Percentiles rank a stretch among this genome's conserved stretches.
phyloP scores from a whole-genome alignment of 2,329 filamentous ascomycete species.

The Stemphylium vesicarium region DNA sequence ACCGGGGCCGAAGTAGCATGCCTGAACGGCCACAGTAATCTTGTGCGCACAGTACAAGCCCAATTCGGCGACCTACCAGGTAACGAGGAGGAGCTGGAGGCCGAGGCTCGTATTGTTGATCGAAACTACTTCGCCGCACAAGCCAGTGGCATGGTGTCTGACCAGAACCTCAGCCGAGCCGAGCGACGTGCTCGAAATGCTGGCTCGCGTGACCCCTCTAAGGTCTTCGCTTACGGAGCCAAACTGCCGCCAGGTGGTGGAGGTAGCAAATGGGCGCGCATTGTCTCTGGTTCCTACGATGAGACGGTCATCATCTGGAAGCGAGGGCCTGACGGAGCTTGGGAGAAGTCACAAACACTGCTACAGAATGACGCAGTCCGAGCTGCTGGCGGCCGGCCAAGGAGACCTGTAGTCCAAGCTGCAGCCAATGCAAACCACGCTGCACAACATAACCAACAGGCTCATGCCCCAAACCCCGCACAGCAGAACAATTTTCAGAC shows the following conservation, averaged over 20 bases:
- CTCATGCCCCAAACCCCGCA: slow-evolving; percentile 12
- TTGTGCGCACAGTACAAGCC: slow-evolving; percentile 94
- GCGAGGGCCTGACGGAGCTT: slow-evolving; percentile 81
- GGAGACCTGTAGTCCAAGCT: slow-evolving; percentile 31
- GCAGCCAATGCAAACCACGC: slow-evolving; percentile 27
- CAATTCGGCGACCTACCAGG: slow-evolving; percentile 89
- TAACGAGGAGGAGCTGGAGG: slow-evolving; percentile 74
- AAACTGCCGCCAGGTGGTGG: slow-evolving; percentile 90
- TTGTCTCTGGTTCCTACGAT: slow-evolving; percentile 96
- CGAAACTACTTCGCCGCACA: slow-evolving; percentile 70
- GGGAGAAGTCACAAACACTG: slow-evolving; percentile 78
- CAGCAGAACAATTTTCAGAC: slow-evolving; percentile 42
- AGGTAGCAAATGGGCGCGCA: slow-evolving; percentile 87
- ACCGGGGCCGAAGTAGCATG: slow-evolving; percentile 90
- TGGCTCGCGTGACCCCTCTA: slow-evolving; percentile 75
- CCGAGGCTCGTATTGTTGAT: slow-evolving; percentile 76
- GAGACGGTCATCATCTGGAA: slow-evolving; percentile 96
- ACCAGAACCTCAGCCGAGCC: slow-evolving; percentile 37
- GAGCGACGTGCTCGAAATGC: slow-evolving; percentile 62
- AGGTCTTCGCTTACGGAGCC: slow-evolving; percentile 80
- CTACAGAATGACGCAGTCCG: slow-evolving; percentile 72
- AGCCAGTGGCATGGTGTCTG: slow-evolving; percentile 52
- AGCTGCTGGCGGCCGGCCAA: slow-evolving; percentile 54
- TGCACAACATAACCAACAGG: slow-evolving; percentile 25
- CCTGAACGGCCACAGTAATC: slow-evolving; percentile 77